Conservation (phyloP, 1,139 yeast species). For the Hanseniaspora sp. region DNA sequence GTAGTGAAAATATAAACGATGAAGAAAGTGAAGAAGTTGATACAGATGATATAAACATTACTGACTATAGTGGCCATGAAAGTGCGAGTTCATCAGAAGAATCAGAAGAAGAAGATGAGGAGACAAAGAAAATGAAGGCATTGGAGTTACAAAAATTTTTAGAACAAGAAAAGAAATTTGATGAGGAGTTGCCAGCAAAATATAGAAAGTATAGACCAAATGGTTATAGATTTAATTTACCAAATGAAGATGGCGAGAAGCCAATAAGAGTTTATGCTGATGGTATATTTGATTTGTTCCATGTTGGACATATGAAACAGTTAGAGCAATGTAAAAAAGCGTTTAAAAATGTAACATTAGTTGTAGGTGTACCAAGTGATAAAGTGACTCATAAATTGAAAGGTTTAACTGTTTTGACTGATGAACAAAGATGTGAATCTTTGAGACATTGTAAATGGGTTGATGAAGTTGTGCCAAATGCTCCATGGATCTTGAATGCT, state of each 20-base stretch:
- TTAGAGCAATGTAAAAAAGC: conserved; percentile 92
- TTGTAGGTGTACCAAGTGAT: conserved; percentile 88
- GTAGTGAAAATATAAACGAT: not conserved
- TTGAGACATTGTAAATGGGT: conserved; percentile 91
- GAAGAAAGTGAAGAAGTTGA: conserved; percentile 6
- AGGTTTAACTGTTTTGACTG: conserved; percentile 84
- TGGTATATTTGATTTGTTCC: conserved; percentile 94
- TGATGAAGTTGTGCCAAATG: conserved; percentile 85
- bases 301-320: conserved; percentile 94
- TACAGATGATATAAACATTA: conserved; percentile 16
- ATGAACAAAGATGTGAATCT: conserved; percentile 79
- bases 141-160: conserved; percentile 36
- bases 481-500: conserved; percentile 91
- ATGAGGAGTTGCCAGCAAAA: conserved; percentile 50
- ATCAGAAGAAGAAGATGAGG: conserved; percentile 24
- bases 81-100: conserved; percentile 23
- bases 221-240: conserved; percentile 63
- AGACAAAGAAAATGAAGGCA: conserved; percentile 16
- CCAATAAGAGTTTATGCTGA: conserved; percentile 91
- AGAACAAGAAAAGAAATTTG: conserved; percentile 44
- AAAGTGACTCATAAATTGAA: conserved; percentile 81
- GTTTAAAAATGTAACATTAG: conserved; percentile 70
- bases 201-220: conserved; percentile 58
- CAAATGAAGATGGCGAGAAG: conserved; percentile 58
- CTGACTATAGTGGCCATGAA: conserved; percentile 13